phyloP scores from a whole-genome alignment of 352 stramenopile genomes.

The Phytophthora pluvialis region DNA sequence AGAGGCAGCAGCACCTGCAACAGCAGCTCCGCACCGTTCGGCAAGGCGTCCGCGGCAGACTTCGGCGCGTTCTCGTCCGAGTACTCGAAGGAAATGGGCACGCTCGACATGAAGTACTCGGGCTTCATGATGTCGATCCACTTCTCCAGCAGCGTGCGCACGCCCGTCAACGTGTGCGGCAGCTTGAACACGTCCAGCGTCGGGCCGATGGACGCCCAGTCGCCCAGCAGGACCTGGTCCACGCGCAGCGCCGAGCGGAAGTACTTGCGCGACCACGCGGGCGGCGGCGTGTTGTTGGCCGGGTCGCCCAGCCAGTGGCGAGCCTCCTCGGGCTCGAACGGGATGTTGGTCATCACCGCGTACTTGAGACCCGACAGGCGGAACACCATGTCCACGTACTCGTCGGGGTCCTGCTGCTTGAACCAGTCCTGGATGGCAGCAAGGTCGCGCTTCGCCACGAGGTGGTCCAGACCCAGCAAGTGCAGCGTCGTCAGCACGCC shows the following conservation, averaged over 20 bases:
- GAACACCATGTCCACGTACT: conserved; percentile 85
- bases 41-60: conserved; percentile 27
- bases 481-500: conserved; percentile 92
- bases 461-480: conserved; percentile 72
- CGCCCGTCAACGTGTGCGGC: conserved; percentile 78
- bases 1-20: conserved; percentile 91
- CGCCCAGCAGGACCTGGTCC: conserved; percentile 91
- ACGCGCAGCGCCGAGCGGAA: conserved; percentile 93
- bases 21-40: conserved; percentile 72
- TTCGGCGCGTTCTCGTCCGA: conserved; percentile 35
- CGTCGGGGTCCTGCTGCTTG: conserved; percentile 68
- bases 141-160: conserved; percentile 81
- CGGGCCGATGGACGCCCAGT: conserved; percentile 78
- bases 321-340: conserved; percentile 77
- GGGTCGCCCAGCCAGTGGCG: conserved; percentile 61
- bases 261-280: conserved; percentile 62
- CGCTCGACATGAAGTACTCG: conserved; percentile 96
- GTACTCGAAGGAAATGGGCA: conserved; percentile 91
- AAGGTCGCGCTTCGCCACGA: conserved; percentile 82
- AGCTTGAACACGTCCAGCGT: conserved; percentile 62
- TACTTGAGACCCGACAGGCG: conserved; percentile 81
- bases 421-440: conserved; percentile 86
- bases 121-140: conserved; percentile 94
- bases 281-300: conserved; percentile 43
- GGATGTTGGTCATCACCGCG: conserved; percentile 96